These are phyloP conservation scores for Flaveria sonorensis DNA, from an alignment of 129 eudicot genomes.

Conservation along the genomic window DNA sequence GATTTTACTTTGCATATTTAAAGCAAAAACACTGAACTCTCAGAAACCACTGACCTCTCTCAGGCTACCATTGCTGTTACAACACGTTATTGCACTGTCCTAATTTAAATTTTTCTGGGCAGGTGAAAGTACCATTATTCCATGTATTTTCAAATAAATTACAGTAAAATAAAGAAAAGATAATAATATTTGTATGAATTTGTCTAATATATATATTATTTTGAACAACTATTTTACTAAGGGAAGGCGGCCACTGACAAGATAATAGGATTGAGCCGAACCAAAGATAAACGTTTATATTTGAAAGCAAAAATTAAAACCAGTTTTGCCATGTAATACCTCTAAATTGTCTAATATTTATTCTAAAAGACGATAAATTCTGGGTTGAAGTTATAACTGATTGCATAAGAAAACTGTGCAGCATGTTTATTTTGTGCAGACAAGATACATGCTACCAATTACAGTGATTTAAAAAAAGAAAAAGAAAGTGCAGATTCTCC, in stretches of 20 bases:
- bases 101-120: constrained; percentile 26
- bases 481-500: constrained; percentile 12
- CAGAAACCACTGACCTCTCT: constrained; percentile 32
- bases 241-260: no score
- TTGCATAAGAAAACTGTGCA: background rate
- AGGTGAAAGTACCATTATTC: constrained; percentile 27
- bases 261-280: no score
- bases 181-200: background rate
- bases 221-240: no score
- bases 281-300: no score
- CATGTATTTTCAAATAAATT: background rate
- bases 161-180: background rate
- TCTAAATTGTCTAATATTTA: no score
- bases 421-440: background rate
- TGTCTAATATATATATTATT: background rate
- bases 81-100: constrained; percentile 33
- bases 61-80: constrained; percentile 40
- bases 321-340: no score
- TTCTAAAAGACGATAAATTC: no score
- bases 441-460: background rate
- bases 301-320: no score
- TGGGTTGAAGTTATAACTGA: background rate
- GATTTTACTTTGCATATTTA: constrained; percentile 43
- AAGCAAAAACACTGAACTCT: constrained; percentile 34
- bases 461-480: background rate